These are phyloP conservation scores for Pezicula neosporulosa DNA, from an alignment of 2,329 filamentous ascomycete genomes.

Conservation along the genomic window DNA sequence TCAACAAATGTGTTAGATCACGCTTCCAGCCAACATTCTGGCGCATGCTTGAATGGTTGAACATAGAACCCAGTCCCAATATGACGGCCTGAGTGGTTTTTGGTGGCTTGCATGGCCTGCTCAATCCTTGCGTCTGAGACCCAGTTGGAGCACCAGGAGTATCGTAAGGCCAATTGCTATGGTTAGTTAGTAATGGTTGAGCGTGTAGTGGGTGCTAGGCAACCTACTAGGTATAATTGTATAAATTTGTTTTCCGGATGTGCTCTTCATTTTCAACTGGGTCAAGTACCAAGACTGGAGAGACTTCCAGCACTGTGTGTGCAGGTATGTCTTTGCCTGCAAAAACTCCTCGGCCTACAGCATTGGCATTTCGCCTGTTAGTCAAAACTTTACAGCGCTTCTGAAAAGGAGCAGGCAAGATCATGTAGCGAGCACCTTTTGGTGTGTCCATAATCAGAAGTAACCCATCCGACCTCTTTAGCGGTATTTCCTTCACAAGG, in stretches of 20 bases:
- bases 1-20: conserved; percentile 38
- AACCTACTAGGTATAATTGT: conserved; percentile 53
- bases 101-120: conserved; percentile 12
- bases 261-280: conserved; percentile 43
- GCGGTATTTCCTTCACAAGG: conserved; percentile 17
- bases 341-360: conserved; percentile 54
- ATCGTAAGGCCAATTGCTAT: conserved; percentile 28
- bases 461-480: conserved; percentile 39
- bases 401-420: background rate
- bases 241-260: conserved; percentile 45
- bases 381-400: background rate
- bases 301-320: conserved; percentile 46
- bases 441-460: conserved; percentile 43
- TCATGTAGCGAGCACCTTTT: conserved; percentile 37
- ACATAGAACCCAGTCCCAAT: conserved; percentile 53
- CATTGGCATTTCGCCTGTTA: background rate
- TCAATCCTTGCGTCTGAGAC: conserved; percentile 19
- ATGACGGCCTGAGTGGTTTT: conserved; percentile 47
- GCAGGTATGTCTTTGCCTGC: conserved; percentile 41
- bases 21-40: conserved; percentile 55
- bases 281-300: conserved; percentile 46
- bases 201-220: conserved; percentile 6
- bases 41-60: conserved; percentile 48
- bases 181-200: background rate
- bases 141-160: conserved; percentile 5